These are phyloP conservation scores for Rhizoclosmatium sp. DNA, from an alignment of 192 early-diverging fungal genomes.

Conservation along the genomic window DNA sequence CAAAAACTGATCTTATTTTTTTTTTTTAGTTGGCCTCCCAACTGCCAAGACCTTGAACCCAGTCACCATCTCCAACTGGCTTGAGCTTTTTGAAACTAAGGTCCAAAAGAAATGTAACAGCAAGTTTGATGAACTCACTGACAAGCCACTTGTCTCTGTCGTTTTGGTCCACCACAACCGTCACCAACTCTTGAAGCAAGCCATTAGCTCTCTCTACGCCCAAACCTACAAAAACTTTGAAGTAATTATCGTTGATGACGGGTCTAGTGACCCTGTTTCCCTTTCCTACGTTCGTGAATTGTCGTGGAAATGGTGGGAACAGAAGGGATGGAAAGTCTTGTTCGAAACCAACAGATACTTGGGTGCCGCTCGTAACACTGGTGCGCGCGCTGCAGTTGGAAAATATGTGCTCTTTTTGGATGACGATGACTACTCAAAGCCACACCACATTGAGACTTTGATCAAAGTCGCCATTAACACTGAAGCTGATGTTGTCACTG, in stretches of 20 bases:
- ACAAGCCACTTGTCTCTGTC: slow-evolving; percentile 48
- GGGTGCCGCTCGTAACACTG: slow-evolving; percentile 52
- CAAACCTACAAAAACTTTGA: slow-evolving; percentile 54
- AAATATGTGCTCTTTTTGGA: slow-evolving; percentile 52
- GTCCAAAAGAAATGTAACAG: slow-evolving; percentile 12
- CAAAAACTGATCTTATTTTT: not conserved
- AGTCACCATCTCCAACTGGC: slow-evolving; percentile 21
- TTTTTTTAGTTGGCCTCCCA: slow-evolving; percentile 9
- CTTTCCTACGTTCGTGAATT: slow-evolving; percentile 45
- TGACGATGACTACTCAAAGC: slow-evolving; percentile 53
- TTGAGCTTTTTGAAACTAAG: not conserved
- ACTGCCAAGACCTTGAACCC: not conserved
- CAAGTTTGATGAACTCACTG: slow-evolving; percentile 24
- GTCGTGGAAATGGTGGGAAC: slow-evolving; percentile 53
- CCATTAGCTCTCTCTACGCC: slow-evolving; percentile 41
- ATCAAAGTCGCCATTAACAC: slow-evolving; percentile 54
- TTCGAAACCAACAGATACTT: slow-evolving; percentile 53
- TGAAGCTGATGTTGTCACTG: slow-evolving; percentile 49
- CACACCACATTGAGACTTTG: slow-evolving; percentile 51
- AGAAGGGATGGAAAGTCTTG: slow-evolving; percentile 47
- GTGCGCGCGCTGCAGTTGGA: slow-evolving; percentile 46
- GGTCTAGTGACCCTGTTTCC: slow-evolving; percentile 41
- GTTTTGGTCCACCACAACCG: slow-evolving; percentile 54
- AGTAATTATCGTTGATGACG: slow-evolving; percentile 53
- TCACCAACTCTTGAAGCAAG: slow-evolving; percentile 48